Conservation (phyloP, 345 rosid genomes). For the Eucalyptus cloeziana region DNA sequence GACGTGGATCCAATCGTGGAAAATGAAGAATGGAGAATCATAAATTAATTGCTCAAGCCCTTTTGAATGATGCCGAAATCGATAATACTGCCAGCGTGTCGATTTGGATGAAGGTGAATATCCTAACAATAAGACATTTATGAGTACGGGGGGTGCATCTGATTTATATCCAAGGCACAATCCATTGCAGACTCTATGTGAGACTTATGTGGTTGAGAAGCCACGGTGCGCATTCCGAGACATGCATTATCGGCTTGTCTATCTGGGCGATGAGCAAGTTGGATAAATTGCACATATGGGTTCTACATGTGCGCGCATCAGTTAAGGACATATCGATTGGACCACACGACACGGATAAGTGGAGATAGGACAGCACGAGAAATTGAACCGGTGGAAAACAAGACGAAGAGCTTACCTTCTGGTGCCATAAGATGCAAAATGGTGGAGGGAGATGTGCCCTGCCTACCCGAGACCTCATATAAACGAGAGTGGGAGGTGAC, state of each 20-base stretch:
- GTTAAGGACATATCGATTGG: neutral
- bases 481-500: neutral
- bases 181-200: neutral
- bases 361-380: neutral
- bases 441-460: neutral
- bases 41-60: neutral
- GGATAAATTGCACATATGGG: neutral
- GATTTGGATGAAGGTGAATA: neutral
- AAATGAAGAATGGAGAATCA: neutral
- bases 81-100: neutral
- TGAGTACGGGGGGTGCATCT: neutral
- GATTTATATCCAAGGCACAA: neutral
- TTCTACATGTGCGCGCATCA: neutral
- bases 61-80: neutral
- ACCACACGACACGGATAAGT: neutral
- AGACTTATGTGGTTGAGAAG: neutral
- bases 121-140: neutral
- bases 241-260: neutral
- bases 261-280: neutral
- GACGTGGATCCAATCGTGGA: neutral
- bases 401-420: neutral
- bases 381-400: neutral
- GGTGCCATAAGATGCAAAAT: neutral
- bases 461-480: neutral
- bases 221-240: neutral